A percentile compares a stretch with the other conserved stretches of the same genome.
Evolutionary conservation across 129 eudicot genomes (phyloP).

Genomic region (Flaveria brownii): DNA sequence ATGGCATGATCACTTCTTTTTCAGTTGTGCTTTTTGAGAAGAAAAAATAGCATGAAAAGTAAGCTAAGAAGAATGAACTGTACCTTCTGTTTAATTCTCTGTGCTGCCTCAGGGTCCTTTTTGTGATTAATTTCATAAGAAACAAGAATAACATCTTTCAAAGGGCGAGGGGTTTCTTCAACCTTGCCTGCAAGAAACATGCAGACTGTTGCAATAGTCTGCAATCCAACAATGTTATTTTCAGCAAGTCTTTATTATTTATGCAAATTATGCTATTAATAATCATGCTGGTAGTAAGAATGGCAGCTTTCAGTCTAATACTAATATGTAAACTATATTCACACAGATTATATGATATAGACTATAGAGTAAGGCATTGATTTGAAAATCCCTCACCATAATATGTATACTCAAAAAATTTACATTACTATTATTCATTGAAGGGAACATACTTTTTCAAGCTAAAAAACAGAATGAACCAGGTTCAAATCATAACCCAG

Average conservation of each 20-base stretch:
- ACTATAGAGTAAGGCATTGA: not conserved
- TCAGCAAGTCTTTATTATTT: conserved; percentile 6
- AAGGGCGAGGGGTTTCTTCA: conserved; percentile 98
- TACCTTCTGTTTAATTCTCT: conserved; percentile 97
- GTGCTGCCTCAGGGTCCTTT: conserved; percentile 84
- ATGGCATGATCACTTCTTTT: not conserved
- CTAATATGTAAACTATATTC: not conserved
- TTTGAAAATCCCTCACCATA: not conserved
- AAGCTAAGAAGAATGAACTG: conserved; percentile 10
- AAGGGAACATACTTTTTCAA: not conserved
- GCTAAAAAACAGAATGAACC: not conserved
- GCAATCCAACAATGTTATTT: conserved; percentile 36
- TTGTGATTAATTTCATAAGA: conserved; percentile 88
- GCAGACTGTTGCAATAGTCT: conserved; percentile 94
- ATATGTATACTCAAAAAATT: not conserved
- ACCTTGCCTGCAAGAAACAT: conserved; percentile 99
- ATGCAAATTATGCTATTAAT: not conserved
- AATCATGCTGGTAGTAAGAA: not conserved
- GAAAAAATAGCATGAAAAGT: not conserved
- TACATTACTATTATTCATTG: not conserved
- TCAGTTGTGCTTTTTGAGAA: not conserved
- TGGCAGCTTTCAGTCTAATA: not conserved
- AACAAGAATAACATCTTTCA: conserved; percentile 87
- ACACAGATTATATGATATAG: not conserved
- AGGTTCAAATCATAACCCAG: not conserved